phyloP scores from a whole-genome alignment of 768 basidiomycete genomes.

The Auricularia heimuer region DNA sequence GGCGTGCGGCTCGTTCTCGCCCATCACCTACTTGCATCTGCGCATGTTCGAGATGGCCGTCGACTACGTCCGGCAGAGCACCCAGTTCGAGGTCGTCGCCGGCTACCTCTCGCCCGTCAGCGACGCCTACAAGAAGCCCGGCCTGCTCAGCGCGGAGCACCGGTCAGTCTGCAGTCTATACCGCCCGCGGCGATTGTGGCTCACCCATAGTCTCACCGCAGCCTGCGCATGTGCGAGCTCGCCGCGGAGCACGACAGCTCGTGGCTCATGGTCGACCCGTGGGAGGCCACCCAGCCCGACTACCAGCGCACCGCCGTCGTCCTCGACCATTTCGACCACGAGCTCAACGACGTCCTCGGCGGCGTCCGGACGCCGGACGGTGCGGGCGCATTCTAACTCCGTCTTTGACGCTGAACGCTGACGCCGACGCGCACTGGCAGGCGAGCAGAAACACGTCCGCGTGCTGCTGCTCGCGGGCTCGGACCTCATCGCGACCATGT shows the following conservation, averaged over 20 bases:
- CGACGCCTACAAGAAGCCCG: conserved; percentile 94
- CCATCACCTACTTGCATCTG: conserved; percentile 93
- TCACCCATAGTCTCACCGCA: not conserved
- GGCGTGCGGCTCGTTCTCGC: conserved; percentile 96
- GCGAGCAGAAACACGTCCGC: conserved; percentile 64
- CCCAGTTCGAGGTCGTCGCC: conserved; percentile 86
- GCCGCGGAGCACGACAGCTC: conserved; percentile 84
- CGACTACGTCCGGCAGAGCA: conserved; percentile 89
- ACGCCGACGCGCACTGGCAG: conserved; percentile 15
- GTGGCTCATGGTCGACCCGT: conserved; percentile 96
- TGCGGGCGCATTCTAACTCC: conserved; percentile 5
- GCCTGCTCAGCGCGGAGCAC: conserved; percentile 77
- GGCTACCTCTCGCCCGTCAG: conserved; percentile 95
- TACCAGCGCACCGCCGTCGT: conserved; percentile 97
- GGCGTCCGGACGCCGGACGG: conserved; percentile 61
- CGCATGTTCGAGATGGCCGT: conserved; percentile 99
- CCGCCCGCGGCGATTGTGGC: conserved; percentile 17
- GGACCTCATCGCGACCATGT: conserved; percentile 95
- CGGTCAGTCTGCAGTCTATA: conserved; percentile 47
- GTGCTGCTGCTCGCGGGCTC: conserved; percentile 97
- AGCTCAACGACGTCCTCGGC: conserved; percentile 79
- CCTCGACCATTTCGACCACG: conserved; percentile 92
- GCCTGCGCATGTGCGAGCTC: conserved; percentile 74
- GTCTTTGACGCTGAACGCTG: not conserved
- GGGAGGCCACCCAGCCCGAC: conserved; percentile 84